Conservation (phyloP, 805 yeast genomes). For the Myxozyma sirexii region DNA sequence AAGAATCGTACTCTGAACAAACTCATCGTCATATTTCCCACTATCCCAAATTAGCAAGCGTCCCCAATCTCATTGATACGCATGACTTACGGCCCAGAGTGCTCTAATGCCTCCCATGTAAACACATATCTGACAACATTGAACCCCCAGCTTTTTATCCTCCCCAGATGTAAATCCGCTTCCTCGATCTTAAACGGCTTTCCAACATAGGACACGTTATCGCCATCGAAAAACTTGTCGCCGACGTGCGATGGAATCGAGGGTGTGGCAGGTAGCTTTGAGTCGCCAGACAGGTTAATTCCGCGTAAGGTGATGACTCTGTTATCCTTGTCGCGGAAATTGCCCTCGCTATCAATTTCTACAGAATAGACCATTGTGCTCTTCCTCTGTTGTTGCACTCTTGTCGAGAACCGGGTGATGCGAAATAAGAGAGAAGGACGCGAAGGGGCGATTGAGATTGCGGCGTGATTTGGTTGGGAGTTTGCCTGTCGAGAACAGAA, state of each 20-base stretch:
- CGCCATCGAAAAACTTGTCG: slow-evolving; percentile 64
- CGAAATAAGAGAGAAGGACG: no score
- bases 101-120: slow-evolving; percentile 94
- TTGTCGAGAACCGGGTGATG: not conserved
- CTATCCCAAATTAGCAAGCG: slow-evolving; percentile 8
- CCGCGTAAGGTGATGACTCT: slow-evolving; percentile 72
- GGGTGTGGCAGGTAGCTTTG: slow-evolving; percentile 71
- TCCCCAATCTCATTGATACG: not conserved
- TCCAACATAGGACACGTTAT: slow-evolving; percentile 76
- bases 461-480: not conserved
- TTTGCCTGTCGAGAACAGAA: not conserved
- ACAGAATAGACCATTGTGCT: slow-evolving; percentile 21
- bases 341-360: slow-evolving; percentile 26
- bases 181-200: slow-evolving; percentile 78
- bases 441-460: no score
- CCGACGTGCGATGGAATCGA: slow-evolving; percentile 47
- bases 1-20: slow-evolving; percentile 66
- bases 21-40: slow-evolving; percentile 75
- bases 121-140: slow-evolving; percentile 74
- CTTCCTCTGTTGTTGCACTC: not conserved
- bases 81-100: slow-evolving; percentile 62
- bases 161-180: slow-evolving; percentile 65
- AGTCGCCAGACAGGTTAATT: slow-evolving; percentile 74
- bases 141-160: slow-evolving; percentile 80
- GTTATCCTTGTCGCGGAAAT: slow-evolving; percentile 59